Evolutionary conservation across 176 grass and related monocot genomes (phyloP), one percentile per base, ranked within the genome.

Genomic region (Eleusine coracana): DNA sequence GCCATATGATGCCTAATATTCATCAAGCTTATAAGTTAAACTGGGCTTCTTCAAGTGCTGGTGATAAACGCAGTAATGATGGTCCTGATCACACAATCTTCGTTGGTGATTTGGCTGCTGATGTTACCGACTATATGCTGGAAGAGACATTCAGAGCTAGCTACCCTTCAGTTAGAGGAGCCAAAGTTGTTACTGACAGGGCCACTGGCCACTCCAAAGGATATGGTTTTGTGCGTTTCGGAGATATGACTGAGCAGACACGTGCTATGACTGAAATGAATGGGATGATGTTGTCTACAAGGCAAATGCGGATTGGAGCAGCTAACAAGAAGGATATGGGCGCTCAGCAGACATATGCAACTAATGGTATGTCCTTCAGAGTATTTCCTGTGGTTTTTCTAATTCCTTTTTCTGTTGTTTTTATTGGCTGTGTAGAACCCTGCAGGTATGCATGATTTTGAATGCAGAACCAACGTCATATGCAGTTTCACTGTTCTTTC

Each of bases 241-340:
- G 88, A 54, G 92, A 97, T 83, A 36, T 58, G 44, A 92, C 75
- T 87, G 95, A 94, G 62, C 92, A 94, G 78, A 39, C 85, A 88
- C 88, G 80, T 78, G 95, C 95, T 80, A 91, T 97, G 95, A 87
- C 80, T 50, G 95, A 97, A 65, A 97, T 97, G 95, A 97, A 97
- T 84, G 92, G 95, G 64, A 41, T 50, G 23, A 75, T 56, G 31
- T 91, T 93, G 80, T 97, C 95, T 66, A 71, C 92, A 16, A 94
- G 95, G 82, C 78, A 56, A 36, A 97, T 97, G 92, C 89, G 95
- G 78, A 81, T 97, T 86, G 95, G 95, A 34, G 95, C 95, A 39
- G 86, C 90, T 39, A 97, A 87, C 86, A 94, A 92, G 76, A 97
- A 97, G 83, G 91, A 68, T 77, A 84, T 76, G 28, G 82, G 80